phyloP scores from a whole-genome alignment of 495 filamentous ascomycete species.

The Penicillium argentinense region DNA sequence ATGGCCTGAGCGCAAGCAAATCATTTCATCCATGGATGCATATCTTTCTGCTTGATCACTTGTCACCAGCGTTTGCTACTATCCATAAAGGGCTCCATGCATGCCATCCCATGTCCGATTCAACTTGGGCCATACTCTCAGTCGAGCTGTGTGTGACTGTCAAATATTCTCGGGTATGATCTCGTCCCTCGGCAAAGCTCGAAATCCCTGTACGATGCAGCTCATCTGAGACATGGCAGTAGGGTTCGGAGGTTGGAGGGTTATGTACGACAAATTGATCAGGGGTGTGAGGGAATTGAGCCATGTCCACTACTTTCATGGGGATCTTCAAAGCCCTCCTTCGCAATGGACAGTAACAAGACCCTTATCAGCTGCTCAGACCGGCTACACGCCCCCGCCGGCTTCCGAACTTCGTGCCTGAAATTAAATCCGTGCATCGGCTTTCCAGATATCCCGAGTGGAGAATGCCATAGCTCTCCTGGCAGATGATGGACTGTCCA shows the following conservation, averaged over 20 bases:
- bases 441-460: constrained; percentile 13
- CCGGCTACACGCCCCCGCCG: not conserved
- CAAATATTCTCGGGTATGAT: not conserved
- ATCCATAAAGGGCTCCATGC: not conserved
- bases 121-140: not conserved
- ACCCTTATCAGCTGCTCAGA: not conserved
- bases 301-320: not conserved
- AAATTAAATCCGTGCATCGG: not conserved
- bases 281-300: constrained; percentile 5
- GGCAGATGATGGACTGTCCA: not conserved
- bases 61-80: not conserved
- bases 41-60: not conserved
- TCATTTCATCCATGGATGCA: not conserved
- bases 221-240: constrained; percentile 15
- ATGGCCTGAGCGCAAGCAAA: constrained; percentile 17
- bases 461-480: not conserved
- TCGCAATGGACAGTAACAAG: not conserved
- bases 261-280: constrained; percentile 2
- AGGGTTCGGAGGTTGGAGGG: constrained; percentile 2
- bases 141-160: constrained; percentile 4
- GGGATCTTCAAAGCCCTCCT: too few relatives aligned
- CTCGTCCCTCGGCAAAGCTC: too few relatives aligned
- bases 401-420: not conserved
- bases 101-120: not conserved
- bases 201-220: too few relatives aligned